Base-by-base conservation (phyloP, 345 rosid species). In the Eucalyptus marginata region DNA sequence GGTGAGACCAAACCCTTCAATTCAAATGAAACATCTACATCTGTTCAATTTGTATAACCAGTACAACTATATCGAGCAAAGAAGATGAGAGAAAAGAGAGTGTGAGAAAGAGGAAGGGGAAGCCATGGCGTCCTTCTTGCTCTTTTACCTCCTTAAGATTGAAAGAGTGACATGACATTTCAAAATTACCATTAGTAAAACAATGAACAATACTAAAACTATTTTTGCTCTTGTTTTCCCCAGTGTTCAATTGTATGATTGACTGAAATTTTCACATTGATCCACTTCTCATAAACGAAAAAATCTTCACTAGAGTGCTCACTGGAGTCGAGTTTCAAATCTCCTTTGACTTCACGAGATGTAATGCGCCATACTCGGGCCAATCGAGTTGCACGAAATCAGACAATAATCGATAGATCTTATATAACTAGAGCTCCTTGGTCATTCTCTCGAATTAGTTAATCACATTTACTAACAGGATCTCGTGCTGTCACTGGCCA, bases 21-120 rank as follows among this genome's bases (percentile, higher is more conserved):
- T 20, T 6, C 47, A 76, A 36, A 1, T 40, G 27, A 76, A 76
- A 7, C 15, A 43, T 36, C 5, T 40, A 5, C 15, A 6, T 64
- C 1, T 33, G 0, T 20, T 15, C 1, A 1, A 0, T 36, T 4
- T 3, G 5, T 0, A 10, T 10, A 10, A 71, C 4, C 0, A 0
- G 0, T 18, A 18, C 2, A 22, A 36, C 1, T 18, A 0, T 8
- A 36, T 71, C 1, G 1, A 71, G 81, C 0, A 1, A 71, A 10
- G 4, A 36, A 17, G 46, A 36, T 5, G 81, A 9, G 46, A 40
- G 27, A 33, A 71, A 14, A 2, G 36, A 71, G 12, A 18, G 81
- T 9, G 4, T 18, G 46, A 71, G 14, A n/a, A 64, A 64, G 81
- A 68, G 13, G 44, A 71, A 68, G 13, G 81, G 25, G 3, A 33